Percentiles rank a stretch among this genome's conserved stretches.
Evolutionary conservation across 208 protist genomes (phyloP).

Genomic region (Trypanosoma boissoni): DNA sequence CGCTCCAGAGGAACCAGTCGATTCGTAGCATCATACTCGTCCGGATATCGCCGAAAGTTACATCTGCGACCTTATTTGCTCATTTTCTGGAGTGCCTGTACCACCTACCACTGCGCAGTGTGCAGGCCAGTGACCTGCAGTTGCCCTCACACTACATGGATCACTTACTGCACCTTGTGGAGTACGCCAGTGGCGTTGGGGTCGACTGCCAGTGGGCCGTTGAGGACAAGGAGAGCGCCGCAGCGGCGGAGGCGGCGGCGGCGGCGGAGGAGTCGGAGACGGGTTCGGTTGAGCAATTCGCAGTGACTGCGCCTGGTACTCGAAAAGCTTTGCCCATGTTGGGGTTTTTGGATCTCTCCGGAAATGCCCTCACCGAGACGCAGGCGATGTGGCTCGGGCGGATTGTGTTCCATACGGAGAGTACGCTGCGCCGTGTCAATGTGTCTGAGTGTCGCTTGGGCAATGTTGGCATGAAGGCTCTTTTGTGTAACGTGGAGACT

Average conservation of each 20-base stretch:
- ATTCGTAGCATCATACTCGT: constrained; percentile 19
- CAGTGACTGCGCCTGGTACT: too few relatives aligned
- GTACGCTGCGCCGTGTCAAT: constrained; percentile 27
- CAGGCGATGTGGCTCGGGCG: constrained; percentile 15
- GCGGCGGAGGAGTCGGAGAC: not conserved
- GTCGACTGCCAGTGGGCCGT: constrained; percentile 9
- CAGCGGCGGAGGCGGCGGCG: not conserved
- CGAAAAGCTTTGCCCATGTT: not conserved
- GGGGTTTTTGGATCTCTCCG: constrained; percentile 36
- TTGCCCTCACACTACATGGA: constrained; percentile 21
- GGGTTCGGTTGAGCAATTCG: too few relatives aligned
- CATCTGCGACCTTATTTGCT: constrained; percentile 10
- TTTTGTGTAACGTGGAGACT: not conserved
- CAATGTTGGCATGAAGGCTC: constrained; percentile 19
- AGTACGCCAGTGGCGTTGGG: constrained; percentile 25
- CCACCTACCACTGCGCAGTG: constrained; percentile 29
- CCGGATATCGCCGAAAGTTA: not conserved
- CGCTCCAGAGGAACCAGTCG: constrained; percentile 11
- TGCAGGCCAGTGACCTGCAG: constrained; percentile 16
- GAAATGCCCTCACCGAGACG: constrained; percentile 16
- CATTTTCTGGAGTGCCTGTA: constrained; percentile 26
- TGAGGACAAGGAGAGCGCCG: not conserved
- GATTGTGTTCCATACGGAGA: constrained; percentile 27
- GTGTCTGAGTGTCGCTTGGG: constrained; percentile 28
- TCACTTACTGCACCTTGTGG: constrained; percentile 34